A percentile compares a stretch with the other conserved stretches of the same genome.
phyloP scores from a whole-genome alignment of 768 basidiomycete species.

The Lyophyllum semitale region DNA sequence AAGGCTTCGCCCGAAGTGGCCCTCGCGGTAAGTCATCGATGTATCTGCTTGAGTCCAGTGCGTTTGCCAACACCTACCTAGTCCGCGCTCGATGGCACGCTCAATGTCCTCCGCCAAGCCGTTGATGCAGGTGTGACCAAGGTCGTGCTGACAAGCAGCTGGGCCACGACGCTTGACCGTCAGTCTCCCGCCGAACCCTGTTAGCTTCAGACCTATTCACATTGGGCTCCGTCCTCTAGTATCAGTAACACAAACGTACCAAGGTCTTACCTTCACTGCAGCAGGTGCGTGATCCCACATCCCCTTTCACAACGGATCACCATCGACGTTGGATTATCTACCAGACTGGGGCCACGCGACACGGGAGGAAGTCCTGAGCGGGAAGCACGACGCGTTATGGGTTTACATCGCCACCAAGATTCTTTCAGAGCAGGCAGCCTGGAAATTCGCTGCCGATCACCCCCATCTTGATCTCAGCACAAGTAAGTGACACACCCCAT shows the following conservation, averaged over 20 bases:
- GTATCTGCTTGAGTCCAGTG: not conserved
- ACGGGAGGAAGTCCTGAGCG: conserved; percentile 8
- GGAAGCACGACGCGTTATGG: conserved; percentile 2
- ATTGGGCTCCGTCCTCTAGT: not conserved
- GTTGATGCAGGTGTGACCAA: conserved; percentile 7
- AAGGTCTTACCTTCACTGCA: not conserved
- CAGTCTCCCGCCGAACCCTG: not conserved
- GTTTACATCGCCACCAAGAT: conserved; percentile 8
- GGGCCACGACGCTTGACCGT: conserved; percentile 11
- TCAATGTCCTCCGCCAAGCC: conserved; percentile 14
- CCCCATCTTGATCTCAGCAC: conserved; percentile 33
- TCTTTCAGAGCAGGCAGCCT: conserved; percentile 29
- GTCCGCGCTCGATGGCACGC: conserved; percentile 13
- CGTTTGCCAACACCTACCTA: not conserved
- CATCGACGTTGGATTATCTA: too few species aligned
- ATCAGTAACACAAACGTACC: not conserved
- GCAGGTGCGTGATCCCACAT: not conserved
- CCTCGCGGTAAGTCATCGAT: not conserved
- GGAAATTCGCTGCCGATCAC: conserved; percentile 39
- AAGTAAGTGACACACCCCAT: conserved; percentile 20
- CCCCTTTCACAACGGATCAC: not conserved
- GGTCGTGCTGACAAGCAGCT: conserved; percentile 13
- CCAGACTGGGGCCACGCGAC: conserved; percentile 9
- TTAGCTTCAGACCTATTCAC: not conserved
- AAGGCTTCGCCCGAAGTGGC: not conserved